phyloP scores from a whole-genome alignment of 2,329 filamentous ascomycete genomes.

The Alternaria infectoria region DNA sequence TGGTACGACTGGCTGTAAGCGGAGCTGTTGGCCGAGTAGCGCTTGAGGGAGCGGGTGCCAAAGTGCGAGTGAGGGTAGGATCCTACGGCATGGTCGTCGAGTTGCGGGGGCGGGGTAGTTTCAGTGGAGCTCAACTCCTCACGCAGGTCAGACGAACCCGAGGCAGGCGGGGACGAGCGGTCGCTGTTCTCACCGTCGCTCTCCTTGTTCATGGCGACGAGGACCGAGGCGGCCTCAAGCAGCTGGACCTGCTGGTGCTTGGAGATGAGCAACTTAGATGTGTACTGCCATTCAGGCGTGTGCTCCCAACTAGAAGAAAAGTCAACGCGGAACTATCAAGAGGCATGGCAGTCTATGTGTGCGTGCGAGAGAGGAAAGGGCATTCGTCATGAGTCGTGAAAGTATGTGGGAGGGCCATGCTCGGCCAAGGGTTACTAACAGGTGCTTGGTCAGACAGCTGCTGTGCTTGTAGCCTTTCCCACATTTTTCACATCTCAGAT shows the following conservation, averaged over 20 bases:
- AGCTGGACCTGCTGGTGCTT: slow-evolving; percentile 99
- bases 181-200: slow-evolving; percentile 72
- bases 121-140: slow-evolving; percentile 85
- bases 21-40: slow-evolving; percentile 57
- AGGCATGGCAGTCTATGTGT: slow-evolving; percentile 13
- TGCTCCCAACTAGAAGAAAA: slow-evolving; percentile 87
- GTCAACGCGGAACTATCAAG: slow-evolving; percentile 39
- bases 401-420: slow-evolving; percentile 50
- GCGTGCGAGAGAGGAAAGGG: slow-evolving; percentile 35
- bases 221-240: slow-evolving; percentile 93
- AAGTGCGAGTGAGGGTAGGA: slow-evolving; percentile 50
- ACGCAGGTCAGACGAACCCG: slow-evolving; percentile 75
- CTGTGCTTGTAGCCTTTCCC: slow-evolving; percentile 99
- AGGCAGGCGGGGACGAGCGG: slow-evolving; percentile 81
- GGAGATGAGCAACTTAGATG: slow-evolving; percentile 96
- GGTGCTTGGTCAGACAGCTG: slow-evolving; percentile 99
- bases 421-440: slow-evolving; percentile 79
- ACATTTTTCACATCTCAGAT: slow-evolving; percentile 96
- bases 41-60: slow-evolving; percentile 48
- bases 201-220: slow-evolving; percentile 84
- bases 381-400: slow-evolving; percentile 50
- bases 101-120: slow-evolving; percentile 86
- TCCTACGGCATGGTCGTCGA: slow-evolving; percentile 66
- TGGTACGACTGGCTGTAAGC: slow-evolving; percentile 78
- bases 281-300: slow-evolving; percentile 96